Conservation (phyloP, 805 yeast species). For the Hanseniaspora mollemarum region DNA sequence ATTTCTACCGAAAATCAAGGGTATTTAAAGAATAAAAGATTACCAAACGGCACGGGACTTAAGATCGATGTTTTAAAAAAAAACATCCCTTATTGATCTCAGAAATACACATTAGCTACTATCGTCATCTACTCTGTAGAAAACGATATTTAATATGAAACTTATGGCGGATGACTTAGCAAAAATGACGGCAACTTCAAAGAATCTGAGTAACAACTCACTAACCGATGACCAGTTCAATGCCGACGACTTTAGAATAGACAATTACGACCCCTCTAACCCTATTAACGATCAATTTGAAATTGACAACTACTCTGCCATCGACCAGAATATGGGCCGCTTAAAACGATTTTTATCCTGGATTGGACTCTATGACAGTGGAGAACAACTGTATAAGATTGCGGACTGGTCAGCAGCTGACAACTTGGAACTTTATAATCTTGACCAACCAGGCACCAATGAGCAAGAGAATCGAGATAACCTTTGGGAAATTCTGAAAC, state of each 20-base stretch:
- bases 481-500: not conserved
- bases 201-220: not conserved
- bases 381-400: not conserved
- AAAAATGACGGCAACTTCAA: too few relatives aligned
- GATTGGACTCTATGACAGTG: not conserved
- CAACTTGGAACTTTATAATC: constrained; percentile 12
- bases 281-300: constrained; percentile 5
- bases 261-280: constrained; percentile 8
- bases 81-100: too few relatives aligned
- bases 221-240: not conserved
- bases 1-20: too few relatives aligned
- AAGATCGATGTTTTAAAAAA: too few relatives aligned
- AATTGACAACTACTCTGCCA: constrained; percentile 12
- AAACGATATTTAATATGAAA: too few relatives aligned
- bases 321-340: not conserved
- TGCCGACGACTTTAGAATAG: not conserved
- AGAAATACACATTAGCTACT: too few relatives aligned
- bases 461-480: not conserved
- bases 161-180: too few relatives aligned
- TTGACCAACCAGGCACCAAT: not conserved
- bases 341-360: constrained; percentile 4
- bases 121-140: too few relatives aligned
- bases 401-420: constrained; percentile 6
- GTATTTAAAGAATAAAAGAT: too few relatives aligned
- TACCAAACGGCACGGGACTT: too few relatives aligned